Conservation (phyloP, 257 asterid species). For the Euphrasia confusa region DNA sequence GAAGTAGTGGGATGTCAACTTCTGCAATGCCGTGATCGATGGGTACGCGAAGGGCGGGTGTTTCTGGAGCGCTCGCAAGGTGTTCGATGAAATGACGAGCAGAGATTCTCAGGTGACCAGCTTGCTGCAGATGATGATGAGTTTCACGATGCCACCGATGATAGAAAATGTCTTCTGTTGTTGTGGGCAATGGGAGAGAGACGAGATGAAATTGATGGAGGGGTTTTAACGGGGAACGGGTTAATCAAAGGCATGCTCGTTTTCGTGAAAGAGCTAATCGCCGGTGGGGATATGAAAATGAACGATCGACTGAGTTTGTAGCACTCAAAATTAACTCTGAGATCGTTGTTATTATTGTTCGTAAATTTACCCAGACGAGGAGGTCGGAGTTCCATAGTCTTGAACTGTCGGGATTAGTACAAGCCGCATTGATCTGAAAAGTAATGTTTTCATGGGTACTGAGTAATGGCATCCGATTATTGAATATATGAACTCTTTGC, state of each 20-base stretch:
- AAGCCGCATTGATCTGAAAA: too few species aligned
- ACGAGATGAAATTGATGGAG: slow-evolving; percentile 33
- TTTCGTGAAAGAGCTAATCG: slow-evolving; percentile 73
- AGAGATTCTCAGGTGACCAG: too few species aligned
- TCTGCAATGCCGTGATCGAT: too few species aligned
- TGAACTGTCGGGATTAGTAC: slow-evolving; percentile 73
- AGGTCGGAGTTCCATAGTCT: slow-evolving; percentile 66
- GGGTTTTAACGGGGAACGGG: slow-evolving; percentile 32
- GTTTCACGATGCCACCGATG: too few species aligned
- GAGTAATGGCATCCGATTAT: too few species aligned
- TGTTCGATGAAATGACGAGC: too few species aligned
- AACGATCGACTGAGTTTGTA: neutral
- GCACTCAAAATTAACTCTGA: slow-evolving; percentile 21
- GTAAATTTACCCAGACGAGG: slow-evolving; percentile 58
- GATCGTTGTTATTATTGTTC: slow-evolving; percentile 7
- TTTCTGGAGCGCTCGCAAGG: too few species aligned
- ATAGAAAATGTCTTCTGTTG: slow-evolving; percentile 4
- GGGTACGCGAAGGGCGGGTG: too few species aligned
- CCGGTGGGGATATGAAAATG: slow-evolving; percentile 74
- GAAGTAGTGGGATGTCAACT: too few species aligned
- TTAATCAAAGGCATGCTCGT: slow-evolving; percentile 57
- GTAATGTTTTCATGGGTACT: too few species aligned
- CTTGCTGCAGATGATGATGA: too few species aligned
- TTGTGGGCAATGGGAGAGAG: slow-evolving; percentile 47
- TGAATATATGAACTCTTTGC: too few species aligned